phyloP scores from a whole-genome alignment of 306 rosid genomes.

The Prunus salicina region DNA sequence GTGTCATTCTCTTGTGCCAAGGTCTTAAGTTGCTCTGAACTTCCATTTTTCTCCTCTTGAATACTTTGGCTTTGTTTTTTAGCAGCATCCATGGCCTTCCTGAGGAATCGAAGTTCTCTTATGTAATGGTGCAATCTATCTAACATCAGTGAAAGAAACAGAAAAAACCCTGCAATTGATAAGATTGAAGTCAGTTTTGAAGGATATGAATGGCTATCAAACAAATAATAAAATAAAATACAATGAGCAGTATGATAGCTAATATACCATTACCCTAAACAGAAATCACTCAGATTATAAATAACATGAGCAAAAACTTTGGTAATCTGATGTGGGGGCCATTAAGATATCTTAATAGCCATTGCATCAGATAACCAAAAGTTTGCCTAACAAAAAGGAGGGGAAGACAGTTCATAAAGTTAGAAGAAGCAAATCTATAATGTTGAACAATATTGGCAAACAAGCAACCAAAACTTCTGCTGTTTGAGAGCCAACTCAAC shows the following conservation, averaged over 20 bases:
- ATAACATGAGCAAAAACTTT: neutral
- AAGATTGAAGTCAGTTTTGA: constrained; percentile 15
- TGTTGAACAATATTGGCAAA: neutral
- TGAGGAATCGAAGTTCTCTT: constrained; percentile 77
- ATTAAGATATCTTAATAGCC: too few species aligned
- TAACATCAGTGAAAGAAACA: constrained; percentile 80
- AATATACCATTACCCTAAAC: neutral
- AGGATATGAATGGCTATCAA: neutral
- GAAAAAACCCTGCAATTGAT: constrained; percentile 64
- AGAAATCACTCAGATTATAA: neutral
- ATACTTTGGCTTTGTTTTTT: constrained; percentile 75
- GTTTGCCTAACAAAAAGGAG: neutral
- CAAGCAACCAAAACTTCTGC: neutral
- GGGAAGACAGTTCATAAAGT: neutral
- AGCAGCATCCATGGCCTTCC: constrained; percentile 89
- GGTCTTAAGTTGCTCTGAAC: constrained; percentile 50
- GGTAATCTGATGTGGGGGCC: too few species aligned
- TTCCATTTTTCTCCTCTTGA: constrained; percentile 60
- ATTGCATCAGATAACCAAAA: neutral
- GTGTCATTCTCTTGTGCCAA: constrained; percentile 51
- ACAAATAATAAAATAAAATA: neutral
- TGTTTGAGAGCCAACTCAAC: neutral
- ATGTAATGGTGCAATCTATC: constrained; percentile 91
- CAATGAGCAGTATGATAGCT: neutral
- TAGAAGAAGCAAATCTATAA: neutral